Evolutionary conservation across 2,329 filamentous ascomycete genomes (phyloP).

Genomic region (Venturia aucupariae): DNA sequence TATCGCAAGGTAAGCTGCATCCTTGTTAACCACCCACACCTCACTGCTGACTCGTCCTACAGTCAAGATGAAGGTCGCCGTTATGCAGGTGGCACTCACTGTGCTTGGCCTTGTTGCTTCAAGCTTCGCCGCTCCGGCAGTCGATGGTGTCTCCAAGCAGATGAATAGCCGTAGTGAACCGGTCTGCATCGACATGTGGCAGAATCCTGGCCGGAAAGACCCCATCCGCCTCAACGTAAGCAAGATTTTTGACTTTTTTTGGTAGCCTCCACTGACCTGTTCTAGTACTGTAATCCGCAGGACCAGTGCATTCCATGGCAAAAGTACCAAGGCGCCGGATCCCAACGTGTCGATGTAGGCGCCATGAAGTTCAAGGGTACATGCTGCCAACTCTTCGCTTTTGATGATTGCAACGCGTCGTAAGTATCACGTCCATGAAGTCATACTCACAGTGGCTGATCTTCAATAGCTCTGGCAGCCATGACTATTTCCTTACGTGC

Average conservation of each 20-base stretch:
- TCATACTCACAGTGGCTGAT: neutral
- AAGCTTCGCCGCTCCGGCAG: neutral
- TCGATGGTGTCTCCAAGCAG: neutral
- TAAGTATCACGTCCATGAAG: neutral
- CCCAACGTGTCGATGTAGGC: neutral
- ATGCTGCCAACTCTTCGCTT: neutral
- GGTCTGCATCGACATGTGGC: neutral
- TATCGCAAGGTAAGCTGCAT: neutral
- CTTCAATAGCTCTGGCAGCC: neutral
- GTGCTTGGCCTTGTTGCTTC: neutral
- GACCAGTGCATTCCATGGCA: neutral
- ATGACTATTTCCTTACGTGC: neutral
- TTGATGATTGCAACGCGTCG: neutral
- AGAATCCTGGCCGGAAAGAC: neutral
- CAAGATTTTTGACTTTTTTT: no score
- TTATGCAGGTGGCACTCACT: neutral
- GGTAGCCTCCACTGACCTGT: neutral
- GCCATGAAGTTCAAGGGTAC: neutral
- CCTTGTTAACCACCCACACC: neutral
- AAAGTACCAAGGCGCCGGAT: neutral
- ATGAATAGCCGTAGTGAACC: neutral
- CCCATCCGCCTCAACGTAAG: neutral
- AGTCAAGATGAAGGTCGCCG: neutral
- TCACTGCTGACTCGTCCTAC: neutral
- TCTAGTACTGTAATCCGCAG: neutral